Conservation (phyloP, 768 basidiomycete species). For the Hericium alpestre region DNA sequence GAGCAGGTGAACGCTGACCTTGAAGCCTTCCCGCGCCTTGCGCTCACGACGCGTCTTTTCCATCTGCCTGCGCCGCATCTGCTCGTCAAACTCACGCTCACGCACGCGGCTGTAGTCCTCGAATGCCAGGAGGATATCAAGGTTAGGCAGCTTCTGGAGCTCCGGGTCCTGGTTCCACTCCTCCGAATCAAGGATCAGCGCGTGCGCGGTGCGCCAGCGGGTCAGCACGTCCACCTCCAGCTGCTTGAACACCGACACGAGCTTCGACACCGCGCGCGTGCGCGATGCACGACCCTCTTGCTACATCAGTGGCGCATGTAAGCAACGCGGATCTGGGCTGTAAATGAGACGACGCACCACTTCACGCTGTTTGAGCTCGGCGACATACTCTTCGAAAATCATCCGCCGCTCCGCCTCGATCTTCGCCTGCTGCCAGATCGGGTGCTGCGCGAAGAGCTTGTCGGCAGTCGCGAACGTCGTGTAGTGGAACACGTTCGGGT, state of each 20-base stretch:
- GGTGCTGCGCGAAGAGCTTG: conserved; percentile 74
- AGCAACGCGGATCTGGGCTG: conserved; percentile 1
- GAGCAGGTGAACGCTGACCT: conserved; percentile 31
- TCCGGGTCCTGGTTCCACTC: conserved; percentile 73
- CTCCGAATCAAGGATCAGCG: conserved; percentile 61
- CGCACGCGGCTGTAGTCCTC: conserved; percentile 88
- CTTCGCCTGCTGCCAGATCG: conserved; percentile 83
- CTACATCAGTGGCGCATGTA: conserved; percentile 25
- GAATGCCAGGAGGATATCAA: conserved; percentile 88
- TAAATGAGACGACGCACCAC: conserved; percentile 44
- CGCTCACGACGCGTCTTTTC: conserved; percentile 79
- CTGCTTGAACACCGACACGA: conserved; percentile 76
- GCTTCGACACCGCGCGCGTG: conserved; percentile 68
- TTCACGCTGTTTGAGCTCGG: conserved; percentile 79
- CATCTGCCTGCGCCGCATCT: conserved; percentile 66
- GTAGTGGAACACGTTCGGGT: conserved; percentile 84
- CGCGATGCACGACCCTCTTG: conserved; percentile 72
- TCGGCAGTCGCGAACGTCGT: conserved; percentile 87
- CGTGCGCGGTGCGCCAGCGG: conserved; percentile 80
- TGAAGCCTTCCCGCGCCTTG: conserved; percentile 87
- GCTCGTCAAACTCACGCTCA: conserved; percentile 86
- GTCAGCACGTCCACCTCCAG: conserved; percentile 89
- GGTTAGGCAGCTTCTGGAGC: conserved; percentile 71
- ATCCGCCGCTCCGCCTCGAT: conserved; percentile 77
- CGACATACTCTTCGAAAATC: conserved; percentile 87